phyloP scores from a whole-genome alignment of 139 green algal species.

The Micractinium conductrix region DNA sequence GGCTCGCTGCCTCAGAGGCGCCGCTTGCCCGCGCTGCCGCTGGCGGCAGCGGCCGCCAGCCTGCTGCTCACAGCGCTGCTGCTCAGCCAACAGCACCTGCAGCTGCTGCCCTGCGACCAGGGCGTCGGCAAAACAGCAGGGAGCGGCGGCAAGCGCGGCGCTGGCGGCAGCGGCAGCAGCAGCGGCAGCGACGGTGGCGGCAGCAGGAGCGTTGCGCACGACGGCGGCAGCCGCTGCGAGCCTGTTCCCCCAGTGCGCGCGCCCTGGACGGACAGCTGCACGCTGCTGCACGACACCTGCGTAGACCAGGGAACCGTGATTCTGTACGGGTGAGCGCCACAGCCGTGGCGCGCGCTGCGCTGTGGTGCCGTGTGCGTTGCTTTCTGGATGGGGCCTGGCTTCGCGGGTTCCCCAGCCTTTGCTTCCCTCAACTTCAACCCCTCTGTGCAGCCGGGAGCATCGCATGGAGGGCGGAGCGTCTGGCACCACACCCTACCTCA shows the following conservation, averaged over 20 bases:
- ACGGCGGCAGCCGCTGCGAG: neutral
- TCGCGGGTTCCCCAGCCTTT: no score
- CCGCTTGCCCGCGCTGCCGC: neutral
- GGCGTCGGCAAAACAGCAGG: no score
- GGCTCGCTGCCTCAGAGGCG: no score
- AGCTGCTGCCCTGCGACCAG: neutral
- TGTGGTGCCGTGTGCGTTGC: no score
- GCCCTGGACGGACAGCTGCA: constrained; percentile 4
- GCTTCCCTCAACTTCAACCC: no score
- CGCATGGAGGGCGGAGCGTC: neutral
- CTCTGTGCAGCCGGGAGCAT: no score
- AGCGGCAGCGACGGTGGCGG: neutral
- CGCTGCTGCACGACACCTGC: constrained; percentile 3
- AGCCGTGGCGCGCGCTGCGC: no score
- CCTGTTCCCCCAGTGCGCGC: neutral
- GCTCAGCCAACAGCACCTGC: neutral
- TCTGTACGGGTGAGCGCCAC: constrained; percentile 13
- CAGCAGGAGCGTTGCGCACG: neutral
- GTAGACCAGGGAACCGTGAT: constrained; percentile 14
- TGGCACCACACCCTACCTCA: neutral
- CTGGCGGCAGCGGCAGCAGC: neutral
- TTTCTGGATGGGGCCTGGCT: no score
- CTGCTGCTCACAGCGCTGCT: neutral
- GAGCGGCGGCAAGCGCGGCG: neutral
- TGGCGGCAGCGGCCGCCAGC: neutral